Percentiles rank a stretch among this genome's conserved stretches.
These are phyloP conservation scores for Annulohypoxylon maeteangense DNA, from an alignment of 495 filamentous ascomycete genomes.

Conservation along the genomic window DNA sequence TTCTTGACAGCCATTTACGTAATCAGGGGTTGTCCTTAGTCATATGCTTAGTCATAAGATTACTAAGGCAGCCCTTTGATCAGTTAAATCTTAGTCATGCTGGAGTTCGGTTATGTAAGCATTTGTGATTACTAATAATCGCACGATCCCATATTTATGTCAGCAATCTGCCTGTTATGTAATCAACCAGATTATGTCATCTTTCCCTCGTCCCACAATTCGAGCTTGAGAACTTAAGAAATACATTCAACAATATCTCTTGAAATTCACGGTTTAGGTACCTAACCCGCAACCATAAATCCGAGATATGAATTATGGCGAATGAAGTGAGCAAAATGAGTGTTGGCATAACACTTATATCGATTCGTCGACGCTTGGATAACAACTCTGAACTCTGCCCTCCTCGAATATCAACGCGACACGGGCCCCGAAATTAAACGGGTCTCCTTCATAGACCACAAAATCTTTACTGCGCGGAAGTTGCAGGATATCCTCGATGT, in stretches of 20 bases:
- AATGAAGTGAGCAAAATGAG: too few species aligned
- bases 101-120: background rate
- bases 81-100: too few species aligned
- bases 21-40: background rate
- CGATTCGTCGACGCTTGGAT: conserved; percentile 23
- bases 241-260: too few species aligned
- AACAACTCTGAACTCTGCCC: conserved; percentile 30
- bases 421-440: conserved; percentile 51
- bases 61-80: too few species aligned
- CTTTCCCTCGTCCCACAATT: too few species aligned
- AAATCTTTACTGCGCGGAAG: conserved; percentile 48
- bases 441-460: conserved; percentile 55
- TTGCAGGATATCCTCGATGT: conserved; percentile 51
- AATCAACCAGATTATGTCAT: too few species aligned
- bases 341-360: background rate
- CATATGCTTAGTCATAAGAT: background rate
- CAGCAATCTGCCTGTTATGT: too few species aligned
- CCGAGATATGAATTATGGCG: too few species aligned
- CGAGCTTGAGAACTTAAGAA: too few species aligned
- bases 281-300: too few species aligned
- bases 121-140: background rate
- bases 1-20: background rate
- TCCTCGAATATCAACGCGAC: conserved; percentile 51
- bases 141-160: too few species aligned
- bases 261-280: too few species aligned